Conservation (phyloP, 768 basidiomycete genomes). For the Myochromella boudieri region DNA sequence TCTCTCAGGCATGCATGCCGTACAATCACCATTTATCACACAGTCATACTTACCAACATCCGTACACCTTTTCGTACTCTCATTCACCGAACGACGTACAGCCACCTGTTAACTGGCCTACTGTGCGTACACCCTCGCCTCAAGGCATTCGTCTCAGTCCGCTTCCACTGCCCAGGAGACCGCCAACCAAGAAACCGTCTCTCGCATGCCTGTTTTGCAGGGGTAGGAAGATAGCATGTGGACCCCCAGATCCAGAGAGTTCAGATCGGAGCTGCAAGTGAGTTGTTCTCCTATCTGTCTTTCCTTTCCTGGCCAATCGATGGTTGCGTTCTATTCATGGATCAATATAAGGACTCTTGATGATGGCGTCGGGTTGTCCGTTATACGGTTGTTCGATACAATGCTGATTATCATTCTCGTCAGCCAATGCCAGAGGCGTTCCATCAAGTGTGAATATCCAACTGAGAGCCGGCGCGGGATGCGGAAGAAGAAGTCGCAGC, state of each 20-base stretch:
- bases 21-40: slow-evolving; percentile 2
- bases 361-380: slow-evolving; percentile 10
- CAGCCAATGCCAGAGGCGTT: slow-evolving; percentile 74
- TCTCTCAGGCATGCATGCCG: neutral
- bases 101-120: slow-evolving; percentile 13
- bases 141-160: slow-evolving; percentile 24
- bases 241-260: slow-evolving; percentile 53
- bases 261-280: slow-evolving; percentile 66
- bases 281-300: slow-evolving; percentile 28
- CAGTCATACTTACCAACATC: neutral
- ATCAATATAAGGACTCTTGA: slow-evolving; percentile 12
- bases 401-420: slow-evolving; percentile 13
- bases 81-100: slow-evolving; percentile 7
- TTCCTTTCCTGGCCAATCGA: slow-evolving; percentile 4
- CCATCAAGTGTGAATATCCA: slow-evolving; percentile 71
- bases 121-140: slow-evolving; percentile 18
- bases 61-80: slow-evolving; percentile 4
- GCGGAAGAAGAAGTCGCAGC: slow-evolving; percentile 47
- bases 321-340: slow-evolving; percentile 9
- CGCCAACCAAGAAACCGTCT: slow-evolving; percentile 52
- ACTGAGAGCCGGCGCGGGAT: slow-evolving; percentile 69
- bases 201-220: slow-evolving; percentile 67
- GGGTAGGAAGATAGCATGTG: slow-evolving; percentile 69
- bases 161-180: slow-evolving; percentile 26
- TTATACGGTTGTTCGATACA: slow-evolving; percentile 1